Percentiles rank a stretch among this genome's conserved stretches.
Evolutionary conservation across 768 basidiomycete species (phyloP).

Genomic region (Russula vinacea): DNA sequence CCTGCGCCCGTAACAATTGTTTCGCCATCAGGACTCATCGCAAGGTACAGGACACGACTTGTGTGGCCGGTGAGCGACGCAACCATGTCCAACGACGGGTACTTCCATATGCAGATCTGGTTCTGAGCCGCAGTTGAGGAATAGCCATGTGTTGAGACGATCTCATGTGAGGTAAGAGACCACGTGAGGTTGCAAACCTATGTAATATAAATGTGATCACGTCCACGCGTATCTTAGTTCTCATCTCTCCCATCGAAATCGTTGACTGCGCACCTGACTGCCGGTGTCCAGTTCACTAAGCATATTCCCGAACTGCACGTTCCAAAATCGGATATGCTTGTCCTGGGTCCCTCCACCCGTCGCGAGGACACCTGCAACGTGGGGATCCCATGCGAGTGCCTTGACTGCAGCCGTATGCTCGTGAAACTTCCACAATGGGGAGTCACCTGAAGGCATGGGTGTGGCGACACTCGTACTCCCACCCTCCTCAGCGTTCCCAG

Average conservation of each 20-base stretch:
- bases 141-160: slow-evolving; percentile 97
- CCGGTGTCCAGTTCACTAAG: slow-evolving; percentile 90
- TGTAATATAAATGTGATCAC: background rate
- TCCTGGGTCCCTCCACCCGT: slow-evolving; percentile 99
- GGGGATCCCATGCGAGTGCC: slow-evolving; percentile 97
- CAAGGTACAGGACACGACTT: slow-evolving; percentile 92
- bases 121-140: slow-evolving; percentile 92
- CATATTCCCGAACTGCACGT: slow-evolving; percentile 81
- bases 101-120: slow-evolving; percentile 95
- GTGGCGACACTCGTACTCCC: slow-evolving; percentile 32
- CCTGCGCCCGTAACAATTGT: slow-evolving; percentile 98
- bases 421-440: slow-evolving; percentile 90
- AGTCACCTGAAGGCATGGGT: slow-evolving; percentile 45
- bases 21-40: slow-evolving; percentile 95
- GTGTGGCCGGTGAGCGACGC: slow-evolving; percentile 93
- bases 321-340: slow-evolving; percentile 98
- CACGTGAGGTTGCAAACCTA: slow-evolving; percentile 97
- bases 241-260: background rate
- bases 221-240: background rate
- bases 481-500: slow-evolving; percentile 35
- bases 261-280: slow-evolving; percentile 65
- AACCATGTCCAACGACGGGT: slow-evolving; percentile 90
- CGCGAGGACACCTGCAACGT: slow-evolving; percentile 84
- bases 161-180: slow-evolving; percentile 92
- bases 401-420: slow-evolving; percentile 98